Evolutionary conservation across 2,329 filamentous ascomycete genomes (phyloP), one percentile per base, ranked within the genome.

Genomic region (Alternaria gaisen): DNA sequence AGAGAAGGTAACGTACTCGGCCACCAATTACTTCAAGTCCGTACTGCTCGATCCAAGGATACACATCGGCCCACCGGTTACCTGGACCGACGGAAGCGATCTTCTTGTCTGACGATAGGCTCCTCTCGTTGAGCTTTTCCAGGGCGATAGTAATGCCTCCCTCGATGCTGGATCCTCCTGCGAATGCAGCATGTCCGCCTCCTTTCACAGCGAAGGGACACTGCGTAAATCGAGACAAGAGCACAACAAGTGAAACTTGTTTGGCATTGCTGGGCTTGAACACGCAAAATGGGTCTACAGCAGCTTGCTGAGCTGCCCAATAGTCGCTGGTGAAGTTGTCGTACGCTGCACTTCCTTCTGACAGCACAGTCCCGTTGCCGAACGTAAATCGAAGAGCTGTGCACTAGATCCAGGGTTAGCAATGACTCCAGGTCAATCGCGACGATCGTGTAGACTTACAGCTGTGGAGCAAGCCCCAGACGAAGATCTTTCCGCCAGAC

Each of bases 151-250:
- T 77, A 9, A 78, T 72, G 14, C 75, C 75, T 30, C 65, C 68
- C 10, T 76, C 64, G 26, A 77, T 77, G 48, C 71, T 77, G 1
- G 74, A 75, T 11, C 66, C 61, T 10, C 73, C 75, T 24, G 68
- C 68, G 32, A 68, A 70, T 3, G 69, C 66, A 47, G 69, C 66
- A 56, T 75, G 73, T 2, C 72, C 70, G 6, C 68, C 68, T 26
- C 79, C 77, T 55, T 80, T 81, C 3, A 83, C 74, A 5, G 80
- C 79, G 55, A 82, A 81, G 78, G 67, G 70, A 44, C 74, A 78
- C 50, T 66, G 66, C 9, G 67, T 69, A 3, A 72, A 50, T 11
- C 70, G 65, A 5, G 72, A 69, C 8, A 74, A 26, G 2, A 73
- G 56, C 14, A 75, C 58, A 4, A 53, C 41, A 12, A 59, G 61